phyloP scores from a whole-genome alignment of 495 filamentous ascomycete species.

The Usnea hakonensis region DNA sequence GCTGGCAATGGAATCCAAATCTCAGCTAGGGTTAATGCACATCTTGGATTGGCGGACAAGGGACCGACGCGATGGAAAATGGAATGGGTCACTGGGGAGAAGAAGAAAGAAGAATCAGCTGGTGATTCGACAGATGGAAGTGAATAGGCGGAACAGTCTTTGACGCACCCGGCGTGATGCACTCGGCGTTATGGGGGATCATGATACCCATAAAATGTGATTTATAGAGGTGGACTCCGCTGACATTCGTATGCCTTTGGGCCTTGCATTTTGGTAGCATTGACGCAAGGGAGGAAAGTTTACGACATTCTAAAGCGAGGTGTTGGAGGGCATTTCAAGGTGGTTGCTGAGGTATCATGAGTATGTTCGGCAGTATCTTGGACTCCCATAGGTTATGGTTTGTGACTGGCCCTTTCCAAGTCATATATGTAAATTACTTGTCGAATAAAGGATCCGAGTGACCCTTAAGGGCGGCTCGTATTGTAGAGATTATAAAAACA shows the following conservation, averaged over 20 bases:
- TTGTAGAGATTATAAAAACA: not conserved
- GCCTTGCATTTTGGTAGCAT: not conserved
- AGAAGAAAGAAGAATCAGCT: slow-evolving; percentile 4
- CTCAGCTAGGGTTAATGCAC: slow-evolving; percentile 17
- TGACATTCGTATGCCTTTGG: slow-evolving; percentile 19
- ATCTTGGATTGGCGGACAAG: slow-evolving; percentile 7
- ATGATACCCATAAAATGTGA: slow-evolving; percentile 2
- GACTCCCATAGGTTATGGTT: too few species aligned
- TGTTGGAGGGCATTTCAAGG: not conserved
- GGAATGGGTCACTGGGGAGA: slow-evolving; percentile 12
- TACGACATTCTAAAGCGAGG: not conserved
- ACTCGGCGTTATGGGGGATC: not conserved
- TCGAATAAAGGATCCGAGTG: not conserved
- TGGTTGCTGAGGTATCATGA: not conserved
- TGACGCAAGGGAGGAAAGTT: not conserved
- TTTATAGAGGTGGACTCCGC: not conserved
- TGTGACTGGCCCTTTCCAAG: not conserved
- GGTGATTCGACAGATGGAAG: not conserved
- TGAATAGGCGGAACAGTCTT: not conserved
- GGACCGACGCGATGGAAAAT: slow-evolving; percentile 12
- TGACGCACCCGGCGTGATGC: not conserved
- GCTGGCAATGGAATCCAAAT: slow-evolving; percentile 19
- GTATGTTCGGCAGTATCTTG: not conserved
- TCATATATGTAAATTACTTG: not conserved
- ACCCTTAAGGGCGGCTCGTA: not conserved